Percentiles rank a stretch among this genome's conserved stretches.
Evolutionary conservation across 1,139 yeast species (phyloP).

Genomic region (Geotrichum europaeum): DNA sequence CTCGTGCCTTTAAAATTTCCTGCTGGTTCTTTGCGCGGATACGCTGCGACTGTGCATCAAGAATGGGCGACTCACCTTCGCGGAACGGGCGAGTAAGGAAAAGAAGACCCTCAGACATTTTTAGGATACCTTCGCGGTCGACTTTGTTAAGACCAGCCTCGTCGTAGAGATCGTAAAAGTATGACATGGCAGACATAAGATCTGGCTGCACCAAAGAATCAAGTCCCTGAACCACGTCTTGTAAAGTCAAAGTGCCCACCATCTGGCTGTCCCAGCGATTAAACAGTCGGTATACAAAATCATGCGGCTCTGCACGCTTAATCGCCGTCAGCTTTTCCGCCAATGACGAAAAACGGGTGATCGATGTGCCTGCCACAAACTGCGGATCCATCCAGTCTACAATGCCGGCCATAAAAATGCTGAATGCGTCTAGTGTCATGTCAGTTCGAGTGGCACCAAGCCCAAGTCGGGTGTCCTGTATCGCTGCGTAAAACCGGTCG

Average conservation of each 20-base stretch:
- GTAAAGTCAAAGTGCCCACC: constrained; percentile 54
- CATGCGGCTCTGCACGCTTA: constrained; percentile 30
- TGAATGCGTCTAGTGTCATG: constrained; percentile 71
- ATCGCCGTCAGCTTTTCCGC: constrained; percentile 8
- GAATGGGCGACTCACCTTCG: constrained; percentile 25
- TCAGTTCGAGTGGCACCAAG: constrained; percentile 49
- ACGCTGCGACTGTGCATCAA: constrained; percentile 24
- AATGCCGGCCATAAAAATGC: constrained; percentile 67
- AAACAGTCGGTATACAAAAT: constrained; percentile 60
- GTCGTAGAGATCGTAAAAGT: constrained; percentile 74
- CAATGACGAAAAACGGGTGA: background rate
- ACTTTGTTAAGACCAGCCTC: constrained; percentile 54
- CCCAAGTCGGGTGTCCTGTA: constrained; percentile 68
- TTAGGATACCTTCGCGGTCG: constrained; percentile 72
- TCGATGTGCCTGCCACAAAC: constrained; percentile 10
- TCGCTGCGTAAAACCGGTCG: constrained; percentile 76
- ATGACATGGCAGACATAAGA: constrained; percentile 70
- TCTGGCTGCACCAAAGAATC: constrained; percentile 66
- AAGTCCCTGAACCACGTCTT: constrained; percentile 67
- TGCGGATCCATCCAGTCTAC: constrained; percentile 62
- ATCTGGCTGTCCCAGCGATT: constrained; percentile 60
- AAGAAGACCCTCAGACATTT: constrained; percentile 79
- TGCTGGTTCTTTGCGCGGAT: constrained; percentile 19
- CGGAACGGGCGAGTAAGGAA: constrained; percentile 69
- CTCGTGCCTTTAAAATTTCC: constrained; percentile 17